Conservation (phyloP, 805 yeast genomes). For the Jamesozyma piceae region DNA sequence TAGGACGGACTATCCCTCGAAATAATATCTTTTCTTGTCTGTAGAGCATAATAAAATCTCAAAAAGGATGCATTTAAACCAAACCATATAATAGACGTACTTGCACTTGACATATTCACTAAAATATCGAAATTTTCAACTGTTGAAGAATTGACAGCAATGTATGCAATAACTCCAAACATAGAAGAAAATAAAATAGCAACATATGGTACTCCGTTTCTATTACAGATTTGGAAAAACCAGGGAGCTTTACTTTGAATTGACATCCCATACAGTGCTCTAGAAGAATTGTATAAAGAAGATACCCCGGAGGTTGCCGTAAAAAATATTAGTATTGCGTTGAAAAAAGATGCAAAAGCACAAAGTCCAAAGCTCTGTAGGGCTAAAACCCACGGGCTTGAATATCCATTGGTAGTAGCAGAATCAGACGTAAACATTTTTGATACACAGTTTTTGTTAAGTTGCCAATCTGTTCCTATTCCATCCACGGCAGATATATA, state of each 20-base stretch:
- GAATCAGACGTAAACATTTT: conserved; percentile 50
- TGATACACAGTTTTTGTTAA: conserved; percentile 57
- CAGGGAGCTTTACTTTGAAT: conserved; percentile 53
- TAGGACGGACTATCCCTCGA: conserved; percentile 52
- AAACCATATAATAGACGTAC: conserved; percentile 73
- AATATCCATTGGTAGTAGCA: conserved; percentile 33
- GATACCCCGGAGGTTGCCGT: conserved; percentile 51
- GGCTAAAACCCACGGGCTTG: conserved; percentile 52
- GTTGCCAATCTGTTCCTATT: conserved; percentile 40
- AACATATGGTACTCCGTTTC: conserved; percentile 61
- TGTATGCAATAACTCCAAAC: conserved; percentile 51
- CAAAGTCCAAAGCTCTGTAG: conserved; percentile 44
- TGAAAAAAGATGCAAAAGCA: conserved; percentile 41
- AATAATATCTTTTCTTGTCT: conserved; percentile 53
- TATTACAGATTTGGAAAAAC: conserved; percentile 49
- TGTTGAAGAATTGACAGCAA: conserved; percentile 49
- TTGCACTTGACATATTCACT: conserved; percentile 58
- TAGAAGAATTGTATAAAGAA: conserved; percentile 50
- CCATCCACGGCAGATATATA: conserved; percentile 10
- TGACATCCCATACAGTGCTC: conserved; percentile 48
- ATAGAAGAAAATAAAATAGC: conserved; percentile 57
- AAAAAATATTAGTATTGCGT: conserved; percentile 44
- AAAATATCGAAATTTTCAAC: conserved; percentile 57
- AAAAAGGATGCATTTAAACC: conserved; percentile 60
- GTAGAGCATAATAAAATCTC: conserved; percentile 55